These are phyloP conservation scores for Microbotryum saponariae DNA, from an alignment of 1,284 basidiomycete genomes.

Conservation along the genomic window DNA sequence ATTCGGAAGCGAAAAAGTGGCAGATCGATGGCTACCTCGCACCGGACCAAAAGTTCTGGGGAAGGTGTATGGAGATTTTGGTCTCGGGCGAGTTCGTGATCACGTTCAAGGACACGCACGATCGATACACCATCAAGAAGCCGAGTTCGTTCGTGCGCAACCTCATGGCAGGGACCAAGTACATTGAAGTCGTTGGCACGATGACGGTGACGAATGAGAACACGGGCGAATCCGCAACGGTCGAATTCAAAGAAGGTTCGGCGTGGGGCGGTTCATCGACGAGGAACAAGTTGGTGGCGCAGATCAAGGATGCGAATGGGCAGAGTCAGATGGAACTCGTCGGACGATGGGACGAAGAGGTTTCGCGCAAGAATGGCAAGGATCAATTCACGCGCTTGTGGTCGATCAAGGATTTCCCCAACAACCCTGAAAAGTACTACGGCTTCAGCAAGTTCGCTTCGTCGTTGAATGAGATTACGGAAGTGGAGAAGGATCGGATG, in stretches of 20 bases:
- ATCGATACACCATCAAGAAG: slow-evolving; percentile 43
- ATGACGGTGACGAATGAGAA: slow-evolving; percentile 60
- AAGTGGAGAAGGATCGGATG: slow-evolving; percentile 56
- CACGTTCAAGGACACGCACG: slow-evolving; percentile 26
- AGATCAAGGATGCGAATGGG: slow-evolving; percentile 53
- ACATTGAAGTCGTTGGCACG: slow-evolving; percentile 68
- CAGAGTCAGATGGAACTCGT: slow-evolving; percentile 39
- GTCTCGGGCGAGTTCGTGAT: slow-evolving; percentile 23
- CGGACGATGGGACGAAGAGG: slow-evolving; percentile 31
- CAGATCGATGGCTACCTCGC: slow-evolving; percentile 55
- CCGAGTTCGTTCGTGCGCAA: slow-evolving; percentile 83
- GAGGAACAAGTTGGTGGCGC: slow-evolving; percentile 62
- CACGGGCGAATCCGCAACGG: slow-evolving; percentile 51
- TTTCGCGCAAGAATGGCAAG: slow-evolving; percentile 33
- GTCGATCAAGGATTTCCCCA: slow-evolving; percentile 43
- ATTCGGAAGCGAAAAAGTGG: slow-evolving; percentile 64
- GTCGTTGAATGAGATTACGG: slow-evolving; percentile 68
- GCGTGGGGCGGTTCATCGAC: slow-evolving; percentile 31
- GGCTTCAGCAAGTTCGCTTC: slow-evolving; percentile 62
- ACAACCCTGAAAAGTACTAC: slow-evolving; percentile 61
- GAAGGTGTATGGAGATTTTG: slow-evolving; percentile 41
- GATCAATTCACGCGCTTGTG: slow-evolving; percentile 32
- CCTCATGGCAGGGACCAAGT: slow-evolving; percentile 80
- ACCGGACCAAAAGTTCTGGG: slow-evolving; percentile 82
- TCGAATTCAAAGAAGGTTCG: slow-evolving; percentile 69